A percentile compares a stretch with the other conserved stretches of the same genome.
phyloP scores from a whole-genome alignment of 2,329 filamentous ascomycete species.

The Myriosclerotinia scirpicola region DNA sequence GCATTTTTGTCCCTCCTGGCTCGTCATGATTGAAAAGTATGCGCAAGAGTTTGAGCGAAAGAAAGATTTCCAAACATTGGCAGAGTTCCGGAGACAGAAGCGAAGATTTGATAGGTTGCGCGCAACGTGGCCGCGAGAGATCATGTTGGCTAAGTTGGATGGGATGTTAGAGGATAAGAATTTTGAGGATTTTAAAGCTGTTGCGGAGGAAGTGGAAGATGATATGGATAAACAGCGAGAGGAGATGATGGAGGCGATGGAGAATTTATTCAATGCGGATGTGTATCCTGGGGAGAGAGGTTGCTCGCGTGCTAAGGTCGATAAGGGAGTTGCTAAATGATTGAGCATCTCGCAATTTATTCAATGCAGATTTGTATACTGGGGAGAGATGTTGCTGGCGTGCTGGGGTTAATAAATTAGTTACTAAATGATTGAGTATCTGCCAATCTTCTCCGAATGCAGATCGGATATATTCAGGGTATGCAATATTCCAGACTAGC shows the following conservation, averaged over 20 bases:
- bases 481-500: too few relatives aligned
- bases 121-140: background rate
- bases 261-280: conserved; percentile 1
- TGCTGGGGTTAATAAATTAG: too few relatives aligned
- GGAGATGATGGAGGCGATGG: background rate
- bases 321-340: too few relatives aligned
- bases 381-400: too few relatives aligned
- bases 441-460: too few relatives aligned
- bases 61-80: background rate
- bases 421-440: too few relatives aligned
- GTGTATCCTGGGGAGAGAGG: background rate
- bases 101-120: background rate
- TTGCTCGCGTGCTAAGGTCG: background rate
- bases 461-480: too few relatives aligned
- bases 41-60: background rate
- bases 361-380: too few relatives aligned
- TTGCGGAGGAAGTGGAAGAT: background rate
- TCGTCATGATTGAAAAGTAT: background rate
- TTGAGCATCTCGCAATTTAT: too few relatives aligned
- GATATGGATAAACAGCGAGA: background rate
- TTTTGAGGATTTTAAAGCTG: background rate
- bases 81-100: background rate
- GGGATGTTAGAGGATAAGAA: background rate
- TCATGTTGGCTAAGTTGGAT: background rate
- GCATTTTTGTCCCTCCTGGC: background rate